phyloP scores from a whole-genome alignment of 164 flowering plant genomes.

The Litsea cubeba region DNA sequence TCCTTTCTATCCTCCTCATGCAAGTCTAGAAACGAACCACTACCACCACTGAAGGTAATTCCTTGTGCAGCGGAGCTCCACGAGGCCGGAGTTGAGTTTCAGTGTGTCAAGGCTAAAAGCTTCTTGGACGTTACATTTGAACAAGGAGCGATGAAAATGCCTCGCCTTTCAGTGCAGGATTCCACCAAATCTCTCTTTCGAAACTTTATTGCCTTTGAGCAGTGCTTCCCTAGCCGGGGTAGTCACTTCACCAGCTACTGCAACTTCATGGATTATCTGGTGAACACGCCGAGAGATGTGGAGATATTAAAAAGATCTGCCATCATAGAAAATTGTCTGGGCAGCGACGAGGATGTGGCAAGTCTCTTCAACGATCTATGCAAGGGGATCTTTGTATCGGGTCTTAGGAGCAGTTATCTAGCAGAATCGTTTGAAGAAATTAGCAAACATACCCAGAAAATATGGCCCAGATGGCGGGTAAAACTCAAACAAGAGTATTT shows the following conservation, averaged over 20 bases:
- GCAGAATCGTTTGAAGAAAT: neutral
- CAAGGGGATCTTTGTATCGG: too few species aligned
- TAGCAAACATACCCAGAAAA: neutral
- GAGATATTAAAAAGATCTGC: too few species aligned
- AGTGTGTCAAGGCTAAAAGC: neutral
- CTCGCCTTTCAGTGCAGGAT: constrained; percentile 26
- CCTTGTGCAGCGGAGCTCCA: neutral
- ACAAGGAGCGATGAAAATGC: constrained; percentile 18
- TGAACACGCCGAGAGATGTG: too few species aligned
- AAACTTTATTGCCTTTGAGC: constrained; percentile 33
- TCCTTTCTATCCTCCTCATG: neutral
- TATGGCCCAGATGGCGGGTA: constrained; percentile 2
- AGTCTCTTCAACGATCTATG: too few species aligned
- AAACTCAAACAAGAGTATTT: neutral
- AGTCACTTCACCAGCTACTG: too few species aligned
- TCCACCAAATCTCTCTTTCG: constrained; percentile 18
- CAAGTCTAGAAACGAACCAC: neutral
- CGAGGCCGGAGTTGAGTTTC: constrained; percentile 1
- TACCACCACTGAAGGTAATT: neutral
- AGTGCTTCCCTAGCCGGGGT: constrained; percentile 3
- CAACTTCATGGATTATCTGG: too few species aligned
- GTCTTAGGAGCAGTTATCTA: accelerated
- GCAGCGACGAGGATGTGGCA: too few species aligned
- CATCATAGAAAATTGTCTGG: too few species aligned
- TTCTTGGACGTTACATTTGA: constrained; percentile 21